A percentile compares a stretch with the other conserved stretches of the same genome.
Evolutionary conservation across 768 basidiomycete genomes (phyloP).

Genomic region (Postia placenta): DNA sequence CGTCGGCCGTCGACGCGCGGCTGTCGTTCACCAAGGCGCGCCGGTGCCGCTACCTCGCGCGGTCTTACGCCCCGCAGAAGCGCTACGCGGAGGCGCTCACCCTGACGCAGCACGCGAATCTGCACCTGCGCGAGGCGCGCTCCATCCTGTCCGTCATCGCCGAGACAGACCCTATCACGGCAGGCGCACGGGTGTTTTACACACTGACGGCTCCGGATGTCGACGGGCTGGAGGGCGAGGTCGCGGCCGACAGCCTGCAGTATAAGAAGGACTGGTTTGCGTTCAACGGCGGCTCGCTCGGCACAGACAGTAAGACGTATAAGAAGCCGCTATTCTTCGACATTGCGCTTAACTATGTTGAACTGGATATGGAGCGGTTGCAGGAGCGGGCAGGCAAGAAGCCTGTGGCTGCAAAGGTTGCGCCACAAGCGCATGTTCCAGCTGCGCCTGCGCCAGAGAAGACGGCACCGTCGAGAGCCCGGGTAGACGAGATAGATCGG

Average conservation of each 20-base stretch:
- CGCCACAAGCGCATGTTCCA: conserved; percentile 12
- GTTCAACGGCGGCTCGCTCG: conserved; percentile 57
- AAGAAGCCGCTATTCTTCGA: conserved; percentile 93
- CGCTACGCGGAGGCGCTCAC: conserved; percentile 68
- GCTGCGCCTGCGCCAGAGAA: conserved; percentile 31
- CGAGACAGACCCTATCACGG: conserved; percentile 38
- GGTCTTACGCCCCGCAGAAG: conserved; percentile 65
- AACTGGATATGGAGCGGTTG: conserved; percentile 77
- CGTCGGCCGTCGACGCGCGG: conserved; percentile 71
- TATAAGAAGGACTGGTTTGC: conserved; percentile 77
- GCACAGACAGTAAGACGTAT: conserved; percentile 38
- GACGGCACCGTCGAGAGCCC: conserved; percentile 46
- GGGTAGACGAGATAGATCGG: conserved; percentile 48
- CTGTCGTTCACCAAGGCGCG: conserved; percentile 69
- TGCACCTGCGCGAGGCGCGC: conserved; percentile 71
- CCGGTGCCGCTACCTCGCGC: conserved; percentile 73
- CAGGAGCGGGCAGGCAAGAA: conserved; percentile 65
- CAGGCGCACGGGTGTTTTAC: conserved; percentile 44
- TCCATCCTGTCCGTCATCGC: conserved; percentile 35
- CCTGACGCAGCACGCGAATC: conserved; percentile 62
- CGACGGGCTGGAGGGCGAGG: conserved; percentile 44
- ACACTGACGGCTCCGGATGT: conserved; percentile 40
- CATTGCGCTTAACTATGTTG: conserved; percentile 88
- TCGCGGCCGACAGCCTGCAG: conserved; percentile 40
- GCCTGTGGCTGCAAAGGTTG: conserved; percentile 17